These are phyloP conservation scores for Alternaria triticimaculans DNA, from an alignment of 2,329 filamentous ascomycete genomes.

Conservation along the genomic window DNA sequence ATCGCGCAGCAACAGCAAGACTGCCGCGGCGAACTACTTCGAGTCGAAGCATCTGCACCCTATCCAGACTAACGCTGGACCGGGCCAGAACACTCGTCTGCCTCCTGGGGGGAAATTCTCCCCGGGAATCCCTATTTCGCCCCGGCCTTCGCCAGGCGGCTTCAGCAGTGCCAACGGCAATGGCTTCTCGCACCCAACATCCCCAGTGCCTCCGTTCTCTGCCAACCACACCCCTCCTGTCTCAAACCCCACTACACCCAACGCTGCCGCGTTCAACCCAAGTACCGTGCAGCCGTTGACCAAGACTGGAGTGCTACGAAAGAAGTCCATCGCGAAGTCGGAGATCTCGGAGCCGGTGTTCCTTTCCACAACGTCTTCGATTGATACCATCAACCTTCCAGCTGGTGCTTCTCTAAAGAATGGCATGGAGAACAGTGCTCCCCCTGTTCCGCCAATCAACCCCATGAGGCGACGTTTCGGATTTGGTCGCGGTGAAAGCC, in stretches of 20 bases:
- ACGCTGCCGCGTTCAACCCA: constrained; percentile 43
- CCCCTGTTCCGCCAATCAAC: constrained; percentile 66
- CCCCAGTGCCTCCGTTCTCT: constrained; percentile 57
- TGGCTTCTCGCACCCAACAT: constrained; percentile 50
- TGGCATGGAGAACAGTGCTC: constrained; percentile 48
- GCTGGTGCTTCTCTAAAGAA: constrained; percentile 62
- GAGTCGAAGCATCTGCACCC: constrained; percentile 48
- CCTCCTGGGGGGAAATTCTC: constrained; percentile 35
- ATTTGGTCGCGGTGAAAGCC: constrained; percentile 48
- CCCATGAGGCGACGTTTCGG: constrained; percentile 62
- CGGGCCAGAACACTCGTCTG: constrained; percentile 31
- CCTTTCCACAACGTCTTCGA: constrained; percentile 62
- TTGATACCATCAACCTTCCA: constrained; percentile 65
- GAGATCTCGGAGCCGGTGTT: constrained; percentile 68
- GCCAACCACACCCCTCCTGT: constrained; percentile 63
- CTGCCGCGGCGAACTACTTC: constrained; percentile 42
- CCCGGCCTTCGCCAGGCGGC: constrained; percentile 46
- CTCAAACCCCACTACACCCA: constrained; percentile 54
- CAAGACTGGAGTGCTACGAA: constrained; percentile 52
- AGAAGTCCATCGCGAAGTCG: constrained; percentile 65
- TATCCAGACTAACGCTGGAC: constrained; percentile 39
- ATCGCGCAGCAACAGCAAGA: constrained; percentile 48
- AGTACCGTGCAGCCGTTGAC: constrained; percentile 36
- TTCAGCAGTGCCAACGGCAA: constrained; percentile 42
- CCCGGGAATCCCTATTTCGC: constrained; percentile 44